A percentile compares a stretch with the other conserved stretches of the same genome.
These are phyloP conservation scores for Tuber microsphaerosporum DNA, from an alignment of 495 filamentous ascomycete species.

Conservation along the genomic window DNA sequence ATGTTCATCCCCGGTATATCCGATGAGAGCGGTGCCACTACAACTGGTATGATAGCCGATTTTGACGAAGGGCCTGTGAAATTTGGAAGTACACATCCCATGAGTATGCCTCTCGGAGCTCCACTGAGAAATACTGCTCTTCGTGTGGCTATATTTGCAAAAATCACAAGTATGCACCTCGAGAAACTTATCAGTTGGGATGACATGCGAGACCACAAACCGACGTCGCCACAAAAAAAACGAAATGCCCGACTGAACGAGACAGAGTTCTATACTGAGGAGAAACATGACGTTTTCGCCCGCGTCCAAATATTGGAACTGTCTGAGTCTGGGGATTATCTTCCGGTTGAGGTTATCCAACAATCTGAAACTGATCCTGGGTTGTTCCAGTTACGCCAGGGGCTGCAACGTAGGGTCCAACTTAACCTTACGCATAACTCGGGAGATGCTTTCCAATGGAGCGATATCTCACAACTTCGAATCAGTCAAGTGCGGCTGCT, in stretches of 20 bases:
- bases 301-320: conserved; percentile 82
- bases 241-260: conserved; percentile 74
- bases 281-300: conserved; percentile 87
- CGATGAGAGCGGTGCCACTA: conserved; percentile 84
- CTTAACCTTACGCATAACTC: conserved; percentile 84
- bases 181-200: conserved; percentile 99
- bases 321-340: conserved; percentile 80
- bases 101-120: conserved; percentile 88
- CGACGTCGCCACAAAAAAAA: conserved; percentile 50
- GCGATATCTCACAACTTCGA: conserved; percentile 64
- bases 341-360: conserved; percentile 87
- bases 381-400: conserved; percentile 90
- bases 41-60: conserved; percentile 86
- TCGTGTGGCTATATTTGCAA: conserved; percentile 88
- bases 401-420: conserved; percentile 79
- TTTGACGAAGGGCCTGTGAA: conserved; percentile 93
- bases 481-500: conserved; percentile 74
- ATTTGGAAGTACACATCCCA: conserved; percentile 96
- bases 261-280: conserved; percentile 83
- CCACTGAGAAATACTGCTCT: conserved; percentile 61
- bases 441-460: conserved; percentile 77
- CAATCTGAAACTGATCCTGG: conserved; percentile 71
- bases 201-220: conserved; percentile 75
- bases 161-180: conserved; percentile 84
- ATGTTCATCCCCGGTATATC: conserved; percentile 88